These are phyloP conservation scores for Sporothrix variecibatus DNA, from an alignment of 2,329 filamentous ascomycete species.

Conservation along the genomic window DNA sequence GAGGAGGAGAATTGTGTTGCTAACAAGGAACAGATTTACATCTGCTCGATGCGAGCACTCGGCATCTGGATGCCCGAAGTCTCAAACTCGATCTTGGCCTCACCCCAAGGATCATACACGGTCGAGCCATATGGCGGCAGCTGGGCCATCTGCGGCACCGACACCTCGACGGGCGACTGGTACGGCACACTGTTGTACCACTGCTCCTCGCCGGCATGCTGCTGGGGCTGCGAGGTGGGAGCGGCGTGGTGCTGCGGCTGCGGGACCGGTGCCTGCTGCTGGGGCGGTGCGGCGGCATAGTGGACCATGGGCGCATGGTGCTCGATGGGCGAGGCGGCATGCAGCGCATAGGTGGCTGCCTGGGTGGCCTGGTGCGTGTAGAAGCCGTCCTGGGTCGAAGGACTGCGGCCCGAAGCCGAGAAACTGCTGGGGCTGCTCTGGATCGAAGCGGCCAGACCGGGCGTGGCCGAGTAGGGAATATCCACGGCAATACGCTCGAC, in stretches of 20 bases:
- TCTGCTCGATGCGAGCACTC: slow-evolving; percentile 57
- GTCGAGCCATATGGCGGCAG: slow-evolving; percentile 52
- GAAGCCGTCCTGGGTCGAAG: slow-evolving; percentile 55
- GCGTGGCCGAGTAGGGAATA: slow-evolving; percentile 53
- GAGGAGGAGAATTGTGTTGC: neutral
- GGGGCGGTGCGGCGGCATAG: slow-evolving; percentile 45
- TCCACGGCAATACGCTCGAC: slow-evolving; percentile 51
- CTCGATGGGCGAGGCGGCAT: slow-evolving; percentile 51
- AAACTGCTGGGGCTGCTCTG: slow-evolving; percentile 64
- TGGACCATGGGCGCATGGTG: slow-evolving; percentile 42
- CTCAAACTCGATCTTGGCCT: slow-evolving; percentile 58
- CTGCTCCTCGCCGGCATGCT: slow-evolving; percentile 44
- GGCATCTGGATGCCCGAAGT: slow-evolving; percentile 62
- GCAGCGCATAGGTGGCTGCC: slow-evolving; percentile 51
- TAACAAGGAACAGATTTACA: slow-evolving; percentile 40
- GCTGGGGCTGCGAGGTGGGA: slow-evolving; percentile 41
- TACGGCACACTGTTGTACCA: slow-evolving; percentile 57
- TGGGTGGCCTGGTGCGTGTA: slow-evolving; percentile 59
- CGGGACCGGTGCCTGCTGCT: slow-evolving; percentile 39
- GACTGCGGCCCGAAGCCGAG: slow-evolving; percentile 55
- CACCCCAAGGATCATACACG: slow-evolving; percentile 55
- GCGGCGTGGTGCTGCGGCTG: slow-evolving; percentile 44
- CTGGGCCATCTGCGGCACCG: slow-evolving; percentile 56
- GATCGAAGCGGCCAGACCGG: slow-evolving; percentile 50
- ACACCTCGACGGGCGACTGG: slow-evolving; percentile 59